Evolutionary conservation across 768 basidiomycete species (phyloP).

Genomic region (Daedaleopsis sinensis): DNA sequence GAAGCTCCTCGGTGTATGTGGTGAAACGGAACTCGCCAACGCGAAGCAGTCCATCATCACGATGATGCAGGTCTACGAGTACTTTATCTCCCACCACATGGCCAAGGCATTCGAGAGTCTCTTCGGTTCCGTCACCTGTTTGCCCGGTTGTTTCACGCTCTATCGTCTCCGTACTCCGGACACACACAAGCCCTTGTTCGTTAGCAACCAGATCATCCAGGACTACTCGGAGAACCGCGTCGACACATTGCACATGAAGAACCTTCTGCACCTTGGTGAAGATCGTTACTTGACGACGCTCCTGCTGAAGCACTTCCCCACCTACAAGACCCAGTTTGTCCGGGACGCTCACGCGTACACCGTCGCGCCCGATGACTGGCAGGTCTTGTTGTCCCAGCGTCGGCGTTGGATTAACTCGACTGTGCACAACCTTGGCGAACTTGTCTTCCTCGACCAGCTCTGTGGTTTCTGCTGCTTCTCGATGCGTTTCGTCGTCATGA

Average conservation of each 20-base stretch:
- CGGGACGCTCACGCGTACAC: conserved; percentile 94
- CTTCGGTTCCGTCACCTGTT: conserved; percentile 97
- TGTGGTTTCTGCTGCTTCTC: conserved; percentile 99
- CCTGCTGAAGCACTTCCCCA: conserved; percentile 93
- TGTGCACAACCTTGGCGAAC: conserved; percentile 93
- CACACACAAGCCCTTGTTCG: conserved; percentile 91
- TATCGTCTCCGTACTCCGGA: conserved; percentile 95
- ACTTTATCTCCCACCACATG: conserved; percentile 99
- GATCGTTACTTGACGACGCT: conserved; percentile 98
- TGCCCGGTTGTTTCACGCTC: conserved; percentile 98
- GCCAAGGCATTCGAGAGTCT: conserved; percentile 97
- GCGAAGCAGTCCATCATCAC: conserved; percentile 94
- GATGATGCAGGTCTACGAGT: conserved; percentile 99
- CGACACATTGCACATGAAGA: conserved; percentile 99
- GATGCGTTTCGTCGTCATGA: conserved; percentile 98
- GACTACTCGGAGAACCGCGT: conserved; percentile 97
- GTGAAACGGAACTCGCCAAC: conserved; percentile 92
- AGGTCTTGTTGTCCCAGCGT: conserved; percentile 90
- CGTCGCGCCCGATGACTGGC: conserved; percentile 95
- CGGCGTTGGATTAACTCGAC: conserved; percentile 99
- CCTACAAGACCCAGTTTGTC: conserved; percentile 93
- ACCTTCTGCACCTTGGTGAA: conserved; percentile 95
- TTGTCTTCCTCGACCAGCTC: conserved; percentile 88
- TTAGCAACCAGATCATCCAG: conserved; percentile 86
- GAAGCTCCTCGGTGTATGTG: conserved; percentile 91